phyloP scores from a whole-genome alignment of 2,329 filamentous ascomycete genomes.

The Chrysoporthe deuterocubensis region DNA sequence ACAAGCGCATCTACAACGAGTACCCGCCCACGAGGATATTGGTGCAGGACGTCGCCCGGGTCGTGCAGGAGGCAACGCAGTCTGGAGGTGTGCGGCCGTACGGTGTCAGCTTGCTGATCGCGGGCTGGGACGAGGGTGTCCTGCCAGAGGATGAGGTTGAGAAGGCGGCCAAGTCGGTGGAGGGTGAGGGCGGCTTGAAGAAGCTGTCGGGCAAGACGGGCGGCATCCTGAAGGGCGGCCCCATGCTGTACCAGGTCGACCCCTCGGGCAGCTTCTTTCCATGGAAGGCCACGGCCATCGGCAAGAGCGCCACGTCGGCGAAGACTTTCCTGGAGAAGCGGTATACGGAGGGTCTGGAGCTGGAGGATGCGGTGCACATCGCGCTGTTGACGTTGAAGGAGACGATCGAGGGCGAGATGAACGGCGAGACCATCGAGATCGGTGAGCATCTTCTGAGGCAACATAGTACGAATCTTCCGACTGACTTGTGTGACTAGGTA shows the following conservation, averaged over 20 bases:
- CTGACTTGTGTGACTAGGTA: conserved; percentile 60
- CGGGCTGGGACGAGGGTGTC: conserved; percentile 97
- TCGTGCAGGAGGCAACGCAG: conserved; percentile 99
- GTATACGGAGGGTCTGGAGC: conserved; percentile 94
- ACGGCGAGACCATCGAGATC: conserved; percentile 97
- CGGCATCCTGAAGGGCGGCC: conserved; percentile 92
- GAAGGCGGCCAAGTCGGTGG: conserved; percentile 56
- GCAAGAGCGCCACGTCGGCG: conserved; percentile 96
- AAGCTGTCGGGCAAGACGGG: conserved; percentile 85
- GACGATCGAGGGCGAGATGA: conserved; percentile 99
- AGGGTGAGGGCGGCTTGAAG: conserved; percentile 68
- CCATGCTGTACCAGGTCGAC: conserved; percentile 98
- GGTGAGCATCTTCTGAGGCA: conserved; percentile 58
- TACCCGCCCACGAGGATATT: conserved; percentile 99
- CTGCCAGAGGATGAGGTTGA: conserved; percentile 78
- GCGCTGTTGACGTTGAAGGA: conserved; percentile 96
- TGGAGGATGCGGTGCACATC: conserved; percentile 98
- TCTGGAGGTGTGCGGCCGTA: conserved; percentile 97
- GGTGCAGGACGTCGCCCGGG: conserved; percentile 95
- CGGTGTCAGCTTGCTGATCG: conserved; percentile 92
- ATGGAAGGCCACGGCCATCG: conserved; percentile 99
- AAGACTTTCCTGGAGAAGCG: conserved; percentile 99
- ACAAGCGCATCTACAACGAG: conserved; percentile 99
- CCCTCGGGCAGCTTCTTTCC: conserved; percentile 99
- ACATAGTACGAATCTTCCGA: background rate